These are phyloP conservation scores for Cordyceps javanica DNA, from an alignment of 2,329 filamentous ascomycete species.

Conservation along the genomic window DNA sequence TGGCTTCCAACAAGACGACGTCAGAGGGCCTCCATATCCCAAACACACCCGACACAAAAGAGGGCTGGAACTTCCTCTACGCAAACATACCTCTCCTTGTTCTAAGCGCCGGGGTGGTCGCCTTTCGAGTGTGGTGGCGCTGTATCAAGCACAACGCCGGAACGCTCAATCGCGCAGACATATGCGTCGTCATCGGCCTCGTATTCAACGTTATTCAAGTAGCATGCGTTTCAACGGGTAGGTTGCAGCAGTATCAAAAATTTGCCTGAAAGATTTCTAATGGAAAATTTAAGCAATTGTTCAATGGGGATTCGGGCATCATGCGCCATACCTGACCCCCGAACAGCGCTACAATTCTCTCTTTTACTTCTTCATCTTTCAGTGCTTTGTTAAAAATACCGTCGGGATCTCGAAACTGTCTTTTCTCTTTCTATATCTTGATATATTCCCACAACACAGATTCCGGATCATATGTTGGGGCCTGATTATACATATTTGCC, in stretches of 20 bases:
- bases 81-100: slow-evolving; percentile 5
- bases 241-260: not conserved
- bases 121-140: slow-evolving; percentile 11
- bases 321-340: slow-evolving; percentile 1
- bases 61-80: slow-evolving; percentile 8
- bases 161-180: slow-evolving; percentile 1
- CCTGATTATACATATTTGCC: slow-evolving; percentile 5
- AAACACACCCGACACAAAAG: slow-evolving; percentile 5
- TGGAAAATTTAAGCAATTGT: not conserved
- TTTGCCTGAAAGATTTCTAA: not conserved
- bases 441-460: slow-evolving; percentile 8
- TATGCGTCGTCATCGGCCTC: slow-evolving; percentile 8
- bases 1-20: not conserved
- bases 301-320: slow-evolving; percentile 10
- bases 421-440: slow-evolving; percentile 9
- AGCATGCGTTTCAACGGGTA: slow-evolving; percentile 4
- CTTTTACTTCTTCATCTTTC: slow-evolving; percentile 10
- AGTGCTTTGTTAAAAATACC: slow-evolving; percentile 10
- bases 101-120: not conserved
- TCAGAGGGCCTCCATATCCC: not conserved
- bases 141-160: slow-evolving; percentile 11
- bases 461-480: slow-evolving; percentile 7
- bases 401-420: slow-evolving; percentile 4
- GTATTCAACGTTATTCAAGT: slow-evolving; percentile 9
- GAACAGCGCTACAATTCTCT: slow-evolving; percentile 8